Conservation (phyloP, 2,329 filamentous ascomycete genomes). For the Pestalotiopsis sp. region DNA sequence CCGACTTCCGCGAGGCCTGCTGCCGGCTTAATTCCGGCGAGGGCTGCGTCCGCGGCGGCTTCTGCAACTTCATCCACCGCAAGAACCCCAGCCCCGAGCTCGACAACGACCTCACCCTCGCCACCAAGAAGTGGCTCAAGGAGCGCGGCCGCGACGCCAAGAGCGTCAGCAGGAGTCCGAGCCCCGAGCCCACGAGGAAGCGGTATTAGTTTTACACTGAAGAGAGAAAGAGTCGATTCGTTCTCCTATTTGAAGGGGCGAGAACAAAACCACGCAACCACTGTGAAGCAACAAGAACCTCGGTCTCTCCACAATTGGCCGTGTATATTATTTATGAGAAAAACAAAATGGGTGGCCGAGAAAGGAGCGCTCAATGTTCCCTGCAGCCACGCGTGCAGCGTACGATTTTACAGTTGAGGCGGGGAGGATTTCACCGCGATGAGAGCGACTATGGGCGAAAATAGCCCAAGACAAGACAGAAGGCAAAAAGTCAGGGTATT, state of each 20-base stretch:
- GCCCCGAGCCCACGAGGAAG: conserved; percentile 79
- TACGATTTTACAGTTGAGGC: too few relatives aligned
- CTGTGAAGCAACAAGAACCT: not conserved
- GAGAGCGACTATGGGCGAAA: too few relatives aligned
- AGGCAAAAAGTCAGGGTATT: too few relatives aligned
- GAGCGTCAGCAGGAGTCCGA: conserved; percentile 81
- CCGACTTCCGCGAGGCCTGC: conserved; percentile 97
- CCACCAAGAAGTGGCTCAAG: conserved; percentile 96
- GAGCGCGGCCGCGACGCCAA: conserved; percentile 80
- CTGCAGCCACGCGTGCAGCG: too few relatives aligned
- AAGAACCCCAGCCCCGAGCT: conserved; percentile 92
- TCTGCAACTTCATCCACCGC: conserved; percentile 99
- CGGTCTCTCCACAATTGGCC: too few relatives aligned
- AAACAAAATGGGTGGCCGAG: too few relatives aligned
- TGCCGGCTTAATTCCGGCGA: conserved; percentile 93
- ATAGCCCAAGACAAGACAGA: too few relatives aligned
- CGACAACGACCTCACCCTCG: conserved; percentile 82
- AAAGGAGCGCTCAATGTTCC: too few relatives aligned
- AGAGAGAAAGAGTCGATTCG: not conserved
- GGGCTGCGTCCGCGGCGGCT: conserved; percentile 92
- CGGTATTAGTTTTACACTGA: conserved; percentile 54
- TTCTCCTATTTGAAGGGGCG: not conserved
- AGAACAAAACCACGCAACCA: not conserved
- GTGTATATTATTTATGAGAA: too few relatives aligned
- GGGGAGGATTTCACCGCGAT: too few relatives aligned